Percentiles rank a stretch among this genome's conserved stretches.
Conservation (phyloP, 2,329 filamentous ascomycete genomes). For the Xylaria sp. region DNA sequence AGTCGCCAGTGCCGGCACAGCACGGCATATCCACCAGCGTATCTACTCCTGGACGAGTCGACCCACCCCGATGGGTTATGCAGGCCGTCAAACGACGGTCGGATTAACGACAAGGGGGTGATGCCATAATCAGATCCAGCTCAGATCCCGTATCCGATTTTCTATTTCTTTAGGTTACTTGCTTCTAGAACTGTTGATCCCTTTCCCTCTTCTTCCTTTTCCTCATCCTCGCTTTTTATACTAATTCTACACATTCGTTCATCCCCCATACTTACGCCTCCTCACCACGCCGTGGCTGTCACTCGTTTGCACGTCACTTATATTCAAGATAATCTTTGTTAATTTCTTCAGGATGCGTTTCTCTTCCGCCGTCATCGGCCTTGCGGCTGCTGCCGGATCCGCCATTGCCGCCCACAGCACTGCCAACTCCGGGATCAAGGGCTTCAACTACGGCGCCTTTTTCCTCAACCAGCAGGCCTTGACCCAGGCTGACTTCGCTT, state of each 20-base stretch:
- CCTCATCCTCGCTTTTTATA: constrained; percentile 3
- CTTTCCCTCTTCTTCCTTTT: constrained; percentile 9
- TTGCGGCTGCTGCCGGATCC: constrained; percentile 2
- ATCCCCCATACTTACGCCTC: constrained; percentile 14
- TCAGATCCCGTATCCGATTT: constrained; percentile 26
- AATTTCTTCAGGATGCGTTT: constrained; percentile 35
- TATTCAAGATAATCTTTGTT: constrained; percentile 1
- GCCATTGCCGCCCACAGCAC: constrained; percentile 27
- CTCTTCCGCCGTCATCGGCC: constrained; percentile 17
- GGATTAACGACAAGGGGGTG: constrained; percentile 2
- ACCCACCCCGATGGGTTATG: not conserved
- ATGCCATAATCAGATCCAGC: constrained; percentile 23
- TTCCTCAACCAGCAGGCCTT: constrained; percentile 39
- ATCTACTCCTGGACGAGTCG: not conserved
- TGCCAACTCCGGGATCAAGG: constrained; percentile 34
- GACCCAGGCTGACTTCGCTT: constrained; percentile 36
- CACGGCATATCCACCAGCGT: not conserved
- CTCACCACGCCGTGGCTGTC: constrained; percentile 20
- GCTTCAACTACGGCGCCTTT: constrained; percentile 40
- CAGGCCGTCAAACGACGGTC: not conserved
- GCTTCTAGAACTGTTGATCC: constrained; percentile 29
- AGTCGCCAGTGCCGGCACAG: no score
- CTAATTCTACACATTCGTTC: constrained; percentile 11
- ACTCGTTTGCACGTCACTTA: constrained; percentile 6
- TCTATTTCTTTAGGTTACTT: constrained; percentile 10